These are phyloP conservation scores for Hypoxylon sp. DNA, from an alignment of 2,329 filamentous ascomycete species.

Conservation along the genomic window DNA sequence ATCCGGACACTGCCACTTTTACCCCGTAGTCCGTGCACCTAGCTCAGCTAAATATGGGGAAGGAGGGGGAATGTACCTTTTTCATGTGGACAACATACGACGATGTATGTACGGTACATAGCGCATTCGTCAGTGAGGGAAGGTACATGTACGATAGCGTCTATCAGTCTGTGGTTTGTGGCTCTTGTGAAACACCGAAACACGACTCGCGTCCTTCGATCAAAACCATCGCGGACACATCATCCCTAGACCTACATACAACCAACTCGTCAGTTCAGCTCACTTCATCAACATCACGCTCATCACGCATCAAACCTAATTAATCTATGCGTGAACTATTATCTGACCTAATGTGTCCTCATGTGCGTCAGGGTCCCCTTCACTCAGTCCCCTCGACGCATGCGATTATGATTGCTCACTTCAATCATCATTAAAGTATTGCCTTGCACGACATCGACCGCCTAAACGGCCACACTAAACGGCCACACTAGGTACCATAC, in stretches of 20 bases:
- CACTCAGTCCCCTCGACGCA: slow-evolving; percentile 32
- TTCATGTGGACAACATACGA: not conserved
- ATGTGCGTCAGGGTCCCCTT: slow-evolving; percentile 24
- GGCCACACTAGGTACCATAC: slow-evolving; percentile 10
- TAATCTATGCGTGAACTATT: slow-evolving; percentile 20
- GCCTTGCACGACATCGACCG: slow-evolving; percentile 34
- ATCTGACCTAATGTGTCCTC: slow-evolving; percentile 19
- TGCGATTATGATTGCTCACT: slow-evolving; percentile 36
- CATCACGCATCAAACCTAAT: slow-evolving; percentile 16
- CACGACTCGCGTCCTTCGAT: slow-evolving; percentile 21
- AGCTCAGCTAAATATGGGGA: slow-evolving; percentile 30
- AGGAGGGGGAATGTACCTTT: slow-evolving; percentile 6
- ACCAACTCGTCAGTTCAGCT: slow-evolving; percentile 1
- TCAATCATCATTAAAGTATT: slow-evolving; percentile 27
- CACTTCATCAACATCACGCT: slow-evolving; percentile 12
- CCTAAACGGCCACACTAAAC: slow-evolving; percentile 34
- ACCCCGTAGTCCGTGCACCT: slow-evolving; percentile 26
- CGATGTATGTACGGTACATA: slow-evolving; percentile 16
- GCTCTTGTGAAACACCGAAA: slow-evolving; percentile 20
- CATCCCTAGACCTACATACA: slow-evolving; percentile 8
- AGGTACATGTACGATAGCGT: not conserved
- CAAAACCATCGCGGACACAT: slow-evolving; percentile 18
- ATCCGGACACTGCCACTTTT: slow-evolving; percentile 29
- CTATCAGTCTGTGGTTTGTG: slow-evolving; percentile 10
- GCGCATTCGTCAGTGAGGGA: slow-evolving; percentile 15